Evolutionary conservation across 768 basidiomycete genomes (phyloP).

Genomic region (Mrakia blollopis): DNA sequence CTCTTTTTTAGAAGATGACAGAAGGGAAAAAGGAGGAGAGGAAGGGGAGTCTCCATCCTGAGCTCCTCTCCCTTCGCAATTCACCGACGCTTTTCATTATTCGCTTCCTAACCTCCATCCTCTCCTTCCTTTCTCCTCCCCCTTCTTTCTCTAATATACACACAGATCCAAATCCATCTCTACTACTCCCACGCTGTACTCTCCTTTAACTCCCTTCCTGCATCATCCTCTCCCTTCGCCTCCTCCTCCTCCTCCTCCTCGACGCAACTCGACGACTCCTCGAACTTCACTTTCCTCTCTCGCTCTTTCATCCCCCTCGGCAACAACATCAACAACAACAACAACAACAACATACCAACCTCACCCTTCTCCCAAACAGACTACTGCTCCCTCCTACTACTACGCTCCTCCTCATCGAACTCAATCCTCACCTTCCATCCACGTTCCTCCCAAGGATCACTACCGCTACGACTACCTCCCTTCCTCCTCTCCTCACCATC

Average conservation of each 20-base stretch:
- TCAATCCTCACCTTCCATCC: constrained; percentile 1
- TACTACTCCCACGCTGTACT: not conserved
- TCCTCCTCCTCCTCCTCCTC: not conserved
- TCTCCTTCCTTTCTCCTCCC: not conserved
- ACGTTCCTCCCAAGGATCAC: not conserved
- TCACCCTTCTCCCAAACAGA: not conserved
- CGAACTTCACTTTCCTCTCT: constrained; percentile 7
- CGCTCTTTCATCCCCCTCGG: not conserved
- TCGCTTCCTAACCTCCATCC: not conserved
- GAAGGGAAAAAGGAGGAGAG: not conserved
- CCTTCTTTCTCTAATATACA: not conserved
- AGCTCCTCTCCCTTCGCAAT: not conserved
- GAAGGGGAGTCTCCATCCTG: not conserved
- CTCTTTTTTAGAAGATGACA: not conserved
- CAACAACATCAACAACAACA: not conserved
- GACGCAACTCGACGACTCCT: not conserved
- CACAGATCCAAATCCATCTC: constrained; percentile 13
- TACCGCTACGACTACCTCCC: constrained; percentile 6
- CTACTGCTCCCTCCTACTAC: not conserved
- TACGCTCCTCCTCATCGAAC: not conserved
- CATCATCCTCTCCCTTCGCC: not conserved
- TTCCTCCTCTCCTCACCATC: not conserved
- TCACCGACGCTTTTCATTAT: not conserved
- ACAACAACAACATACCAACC: not conserved
- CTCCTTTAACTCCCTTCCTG: not conserved